Evolutionary conservation across 768 basidiomycete genomes (phyloP).

Genomic region (Boletus coccyginus): DNA sequence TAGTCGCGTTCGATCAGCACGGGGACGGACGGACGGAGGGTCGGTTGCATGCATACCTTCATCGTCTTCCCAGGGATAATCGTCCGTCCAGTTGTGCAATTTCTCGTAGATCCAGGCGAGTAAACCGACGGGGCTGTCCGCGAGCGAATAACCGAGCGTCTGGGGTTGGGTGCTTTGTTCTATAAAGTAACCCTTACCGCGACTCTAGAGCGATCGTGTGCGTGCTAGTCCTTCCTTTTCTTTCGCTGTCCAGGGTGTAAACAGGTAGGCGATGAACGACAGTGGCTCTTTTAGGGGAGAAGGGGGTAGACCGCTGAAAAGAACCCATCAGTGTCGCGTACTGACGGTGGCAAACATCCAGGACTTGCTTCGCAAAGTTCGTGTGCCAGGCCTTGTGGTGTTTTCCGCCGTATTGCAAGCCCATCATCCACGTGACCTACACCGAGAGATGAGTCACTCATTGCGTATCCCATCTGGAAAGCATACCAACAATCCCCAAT

Average conservation of each 20-base stretch:
- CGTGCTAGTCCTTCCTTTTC: constrained; percentile 28
- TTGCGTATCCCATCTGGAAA: background rate
- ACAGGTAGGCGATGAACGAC: constrained; percentile 25
- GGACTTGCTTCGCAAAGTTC: constrained; percentile 22
- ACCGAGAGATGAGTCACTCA: background rate
- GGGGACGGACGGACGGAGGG: too few species aligned
- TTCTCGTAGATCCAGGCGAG: constrained; percentile 59
- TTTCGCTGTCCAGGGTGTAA: constrained; percentile 26
- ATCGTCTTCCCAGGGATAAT: constrained; percentile 56
- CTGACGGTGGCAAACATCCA: constrained; percentile 6
- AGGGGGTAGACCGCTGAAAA: too few species aligned
- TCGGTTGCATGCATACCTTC: constrained; percentile 34
- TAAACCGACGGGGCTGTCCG: constrained; percentile 56
- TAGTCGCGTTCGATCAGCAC: background rate
- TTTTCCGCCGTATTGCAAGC: constrained; percentile 35
- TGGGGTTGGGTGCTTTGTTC: constrained; percentile 46
- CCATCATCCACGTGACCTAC: constrained; percentile 37
- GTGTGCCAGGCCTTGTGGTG: constrained; percentile 51
- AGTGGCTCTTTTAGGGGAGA: constrained; percentile 23
- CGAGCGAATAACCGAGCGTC: constrained; percentile 50
- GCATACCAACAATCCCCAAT: constrained; percentile 41
- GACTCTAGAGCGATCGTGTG: constrained; percentile 11
- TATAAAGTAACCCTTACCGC: constrained; percentile 30
- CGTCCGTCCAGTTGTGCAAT: constrained; percentile 46
- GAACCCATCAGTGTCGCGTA: constrained; percentile 10